Conservation (phyloP, 768 basidiomycete species). For the Suillus ampliporus region DNA sequence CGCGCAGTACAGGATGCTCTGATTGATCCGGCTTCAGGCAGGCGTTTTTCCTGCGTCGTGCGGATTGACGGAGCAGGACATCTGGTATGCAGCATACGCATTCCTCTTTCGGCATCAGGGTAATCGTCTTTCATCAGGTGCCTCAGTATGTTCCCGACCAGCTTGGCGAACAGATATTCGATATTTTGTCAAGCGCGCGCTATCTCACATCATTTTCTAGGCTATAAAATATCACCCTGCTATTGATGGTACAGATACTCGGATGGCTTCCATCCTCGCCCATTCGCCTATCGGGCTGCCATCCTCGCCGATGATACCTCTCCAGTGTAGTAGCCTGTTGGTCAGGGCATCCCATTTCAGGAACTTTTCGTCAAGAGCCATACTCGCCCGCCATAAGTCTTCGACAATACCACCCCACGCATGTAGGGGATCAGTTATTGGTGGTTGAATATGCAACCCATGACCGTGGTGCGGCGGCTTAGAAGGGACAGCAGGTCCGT, state of each 20-base stretch:
- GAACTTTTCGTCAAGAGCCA: constrained; percentile 34
- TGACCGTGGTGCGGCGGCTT: constrained; percentile 41
- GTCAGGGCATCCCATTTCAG: constrained; percentile 60
- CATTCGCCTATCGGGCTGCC: constrained; percentile 54
- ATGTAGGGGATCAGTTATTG: constrained; percentile 34
- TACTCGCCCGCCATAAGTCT: constrained; percentile 42
- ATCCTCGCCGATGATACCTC: constrained; percentile 48
- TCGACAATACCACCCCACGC: constrained; percentile 61
- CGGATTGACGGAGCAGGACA: constrained; percentile 38
- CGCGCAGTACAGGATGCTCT: constrained; percentile 38
- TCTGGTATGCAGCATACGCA: constrained; percentile 28
- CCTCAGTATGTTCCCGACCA: constrained; percentile 33
- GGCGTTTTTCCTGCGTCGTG: constrained; percentile 28
- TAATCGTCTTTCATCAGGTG: constrained; percentile 21
- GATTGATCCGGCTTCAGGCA: constrained; percentile 28
- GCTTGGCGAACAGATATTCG: constrained; percentile 31
- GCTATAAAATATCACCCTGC: not conserved
- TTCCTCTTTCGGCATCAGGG: not conserved
- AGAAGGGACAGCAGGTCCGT: constrained; percentile 2
- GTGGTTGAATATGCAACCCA: constrained; percentile 42
- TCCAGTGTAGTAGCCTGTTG: constrained; percentile 61
- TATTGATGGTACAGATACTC: constrained; percentile 11
- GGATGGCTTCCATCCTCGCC: constrained; percentile 50
- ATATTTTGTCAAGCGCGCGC: constrained; percentile 23
- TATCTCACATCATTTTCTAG: not conserved